Conservation (phyloP, 2,329 filamentous ascomycete genomes). For the Talaromyces sp. region DNA sequence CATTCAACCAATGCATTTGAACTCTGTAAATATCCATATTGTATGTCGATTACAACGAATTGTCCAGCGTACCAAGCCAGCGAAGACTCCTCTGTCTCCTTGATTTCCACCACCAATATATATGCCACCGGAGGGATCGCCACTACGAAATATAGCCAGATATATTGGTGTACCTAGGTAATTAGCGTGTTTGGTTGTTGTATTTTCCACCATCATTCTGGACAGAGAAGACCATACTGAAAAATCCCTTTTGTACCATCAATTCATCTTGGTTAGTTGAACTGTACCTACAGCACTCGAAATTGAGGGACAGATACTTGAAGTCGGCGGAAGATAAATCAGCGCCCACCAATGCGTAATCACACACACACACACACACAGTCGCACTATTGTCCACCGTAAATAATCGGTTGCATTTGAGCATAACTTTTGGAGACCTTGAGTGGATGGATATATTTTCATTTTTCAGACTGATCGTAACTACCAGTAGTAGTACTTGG, state of each 20-base stretch:
- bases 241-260: no score
- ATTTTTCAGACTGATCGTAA: constrained; percentile 8
- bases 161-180: not conserved
- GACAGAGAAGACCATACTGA: not conserved
- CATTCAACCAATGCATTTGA: not conserved
- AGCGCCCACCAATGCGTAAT: constrained; percentile 29
- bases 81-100: not conserved
- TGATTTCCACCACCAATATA: not conserved
- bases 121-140: not conserved
- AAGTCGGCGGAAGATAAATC: constrained; percentile 34
- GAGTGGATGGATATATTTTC: constrained; percentile 10
- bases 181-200: not conserved
- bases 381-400: constrained; percentile 24
- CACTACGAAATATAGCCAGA: not conserved
- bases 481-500: no score
- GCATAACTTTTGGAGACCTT: constrained; percentile 2
- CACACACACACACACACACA: constrained; percentile 23
- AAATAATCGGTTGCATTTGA: not conserved
- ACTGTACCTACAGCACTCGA: no score
- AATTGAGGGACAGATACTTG: constrained; percentile 28
- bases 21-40: not conserved
- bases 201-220: not conserved
- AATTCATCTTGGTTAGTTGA: no score
- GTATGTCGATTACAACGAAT: not conserved
- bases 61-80: not conserved